Base-by-base conservation (phyloP, 495 filamentous ascomycete species). In the Aspergillus carlsbadensis region DNA sequence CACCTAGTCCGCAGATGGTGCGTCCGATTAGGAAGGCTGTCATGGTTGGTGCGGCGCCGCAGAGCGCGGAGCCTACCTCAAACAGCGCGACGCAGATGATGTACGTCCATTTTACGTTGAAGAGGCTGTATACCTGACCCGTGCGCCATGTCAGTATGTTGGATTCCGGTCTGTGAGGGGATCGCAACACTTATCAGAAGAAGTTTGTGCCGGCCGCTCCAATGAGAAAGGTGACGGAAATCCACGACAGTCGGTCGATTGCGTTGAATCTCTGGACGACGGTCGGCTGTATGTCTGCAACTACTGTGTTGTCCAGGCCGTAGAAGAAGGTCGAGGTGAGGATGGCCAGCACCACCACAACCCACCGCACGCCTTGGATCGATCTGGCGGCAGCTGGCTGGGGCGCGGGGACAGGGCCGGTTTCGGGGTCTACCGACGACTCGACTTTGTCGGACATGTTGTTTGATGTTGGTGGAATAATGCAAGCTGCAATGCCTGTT, bases 291-390 rank as follows among this genome's bases (percentile, higher is more conserved):
- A 87, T 68, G 55, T 83, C 78, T 26, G 84, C 84, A 3, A 83
- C 83, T 1, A 87, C 82, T 40, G 83, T 87, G 33, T 80, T 82
- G 55, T 87, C 84, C 7, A 86, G 71, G 13, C 77, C 73, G 50
- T 79, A 85, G 0, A 85, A 67, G 52, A 86, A 82, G 8, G 67
- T 71, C 2, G 70, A 74, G 5, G 74, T 68, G 21, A 78, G 69
- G 36, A 85, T 71, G 1, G 80, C 68, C 15, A 73, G 14, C 41
- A 77, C 71, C 26, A 81, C 64, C 1, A 81, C 64, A 20, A 73
- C 15, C 77, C 77, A 79, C 43, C 65, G 20, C 11, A 49, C 36
- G n/a, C 59, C 56, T 14, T 39, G 37, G 17, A 41, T 41, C 8
- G n/a, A 41, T 18, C 37, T 41, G n/a, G n/a, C 17, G 14, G 37